Percentiles rank a stretch among this genome's conserved stretches.
Conservation (phyloP, 2,329 filamentous ascomycete species). For the Venturia nashicola region DNA sequence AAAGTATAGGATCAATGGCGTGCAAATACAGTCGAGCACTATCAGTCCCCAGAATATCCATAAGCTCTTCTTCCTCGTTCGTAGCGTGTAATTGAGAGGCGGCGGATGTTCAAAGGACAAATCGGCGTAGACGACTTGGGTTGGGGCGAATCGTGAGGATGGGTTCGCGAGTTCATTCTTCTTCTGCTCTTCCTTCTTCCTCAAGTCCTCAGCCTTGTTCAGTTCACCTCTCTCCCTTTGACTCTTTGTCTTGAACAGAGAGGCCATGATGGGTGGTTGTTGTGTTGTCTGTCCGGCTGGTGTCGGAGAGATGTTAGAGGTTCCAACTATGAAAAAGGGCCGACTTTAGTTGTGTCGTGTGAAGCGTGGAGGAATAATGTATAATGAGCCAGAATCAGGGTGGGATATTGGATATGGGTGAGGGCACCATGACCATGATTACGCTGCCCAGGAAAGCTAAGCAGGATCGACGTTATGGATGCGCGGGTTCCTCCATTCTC, state of each 20-base stretch:
- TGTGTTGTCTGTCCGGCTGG: background rate
- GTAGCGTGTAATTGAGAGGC: slow-evolving; percentile 43
- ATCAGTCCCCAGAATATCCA: slow-evolving; percentile 48
- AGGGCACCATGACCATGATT: too few species aligned
- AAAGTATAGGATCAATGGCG: slow-evolving; percentile 49
- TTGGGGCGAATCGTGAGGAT: slow-evolving; percentile 26
- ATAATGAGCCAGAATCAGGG: background rate
- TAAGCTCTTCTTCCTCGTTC: slow-evolving; percentile 42
- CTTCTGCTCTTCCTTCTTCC: slow-evolving; percentile 9
- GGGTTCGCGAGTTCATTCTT: slow-evolving; percentile 9
- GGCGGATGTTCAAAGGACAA: slow-evolving; percentile 32
- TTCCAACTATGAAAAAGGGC: background rate
- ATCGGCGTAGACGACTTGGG: slow-evolving; percentile 28
- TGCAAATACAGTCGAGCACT: slow-evolving; percentile 44
- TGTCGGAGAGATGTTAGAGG: background rate
- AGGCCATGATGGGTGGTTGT: background rate
- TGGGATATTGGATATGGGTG: background rate
- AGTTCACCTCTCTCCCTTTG: background rate
- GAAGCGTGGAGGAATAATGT: background rate
- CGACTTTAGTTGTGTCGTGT: background rate
- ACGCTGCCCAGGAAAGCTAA: background rate
- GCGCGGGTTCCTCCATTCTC: background rate
- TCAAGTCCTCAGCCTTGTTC: slow-evolving; percentile 8
- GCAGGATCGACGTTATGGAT: background rate
- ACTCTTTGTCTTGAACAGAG: slow-evolving; percentile 2